Evolutionary conservation across 176 grass and related monocot genomes (phyloP), one percentile per base, ranked within the genome.

Genomic region (Elaeis guineensis): DNA sequence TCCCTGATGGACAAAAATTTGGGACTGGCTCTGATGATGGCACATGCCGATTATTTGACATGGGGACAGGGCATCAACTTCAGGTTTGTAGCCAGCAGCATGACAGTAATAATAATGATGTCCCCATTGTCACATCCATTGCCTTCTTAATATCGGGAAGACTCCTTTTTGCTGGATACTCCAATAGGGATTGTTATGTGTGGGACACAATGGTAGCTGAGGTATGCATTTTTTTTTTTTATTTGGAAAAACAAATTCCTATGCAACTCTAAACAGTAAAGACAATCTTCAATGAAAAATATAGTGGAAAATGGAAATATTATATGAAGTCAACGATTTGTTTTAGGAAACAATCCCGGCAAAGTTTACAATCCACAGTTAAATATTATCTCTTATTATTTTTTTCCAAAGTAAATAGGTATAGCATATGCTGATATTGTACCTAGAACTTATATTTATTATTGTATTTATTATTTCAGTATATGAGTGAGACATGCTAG

Each of bases 11-110:
- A 16, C 84, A 86, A 54, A 82, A 87, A 56, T 92, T 98, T 54
- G 93, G 93, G 58, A 98, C 86, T 71, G 93, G 93, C 35, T 98
- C 93, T 60, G 93, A 98, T 80, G 93, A 98, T 78, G 82, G 93
- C 21, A 92, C 93, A 17, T 91, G 84, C 55, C 73, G 87, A 70
- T 85, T 98, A 69, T 98, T 92, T 69, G 93, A 98, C 67, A 89
- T 98, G 93, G 81, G 87, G 63, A 98, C 93, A 24, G 93, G 93
- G 1, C 93, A 98, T 74, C 93, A 98, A 72, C 93, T 98, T 77
- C 93, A 98, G 57, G 84, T 89, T 19, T 98, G 92, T 73, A 72
- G 25, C 69, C 67, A 74, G 67, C 83, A 80, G 59, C 75, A 64
- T 53, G 65, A 79, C 63, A 77, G 62, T 70, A 80, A 86, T 58